phyloP scores from a whole-genome alignment of 345 rosid genomes.

The Fremontodendron californicum region DNA sequence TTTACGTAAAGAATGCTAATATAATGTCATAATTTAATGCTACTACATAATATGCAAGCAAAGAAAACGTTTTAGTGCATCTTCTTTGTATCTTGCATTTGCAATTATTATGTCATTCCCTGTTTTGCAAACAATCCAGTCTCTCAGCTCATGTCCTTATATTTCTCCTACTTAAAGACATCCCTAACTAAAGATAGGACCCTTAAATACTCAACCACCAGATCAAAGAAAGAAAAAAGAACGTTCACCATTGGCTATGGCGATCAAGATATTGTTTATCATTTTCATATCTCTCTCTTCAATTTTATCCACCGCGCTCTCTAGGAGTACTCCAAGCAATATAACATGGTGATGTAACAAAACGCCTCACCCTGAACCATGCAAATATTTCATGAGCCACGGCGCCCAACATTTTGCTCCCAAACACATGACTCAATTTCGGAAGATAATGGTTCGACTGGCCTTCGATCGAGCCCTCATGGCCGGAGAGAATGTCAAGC shows the following conservation, averaged over 20 bases:
- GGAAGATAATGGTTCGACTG: slow-evolving; percentile 41
- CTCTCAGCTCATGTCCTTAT: not conserved
- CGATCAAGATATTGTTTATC: slow-evolving; percentile 18
- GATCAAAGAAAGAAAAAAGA: not conserved
- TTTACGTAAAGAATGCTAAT: slow-evolving; percentile 15
- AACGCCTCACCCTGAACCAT: slow-evolving; percentile 77
- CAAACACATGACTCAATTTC: slow-evolving; percentile 45
- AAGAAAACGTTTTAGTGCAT: slow-evolving; percentile 20
- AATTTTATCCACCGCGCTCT: slow-evolving; percentile 15
- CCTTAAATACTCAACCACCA: slow-evolving; percentile 15
- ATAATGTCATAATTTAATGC: not conserved
- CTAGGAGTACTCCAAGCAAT: slow-evolving; percentile 21
- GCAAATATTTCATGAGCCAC: slow-evolving; percentile 42
- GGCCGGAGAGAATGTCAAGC: slow-evolving; percentile 27
- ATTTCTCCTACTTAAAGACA: slow-evolving; percentile 19
- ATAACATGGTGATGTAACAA: slow-evolving; percentile 64
- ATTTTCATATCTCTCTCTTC: slow-evolving; percentile 26
- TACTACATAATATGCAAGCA: slow-evolving; percentile 20
- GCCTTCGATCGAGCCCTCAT: slow-evolving; percentile 49
- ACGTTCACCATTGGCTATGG: slow-evolving; percentile 10
- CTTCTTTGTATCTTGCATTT: slow-evolving; percentile 24
- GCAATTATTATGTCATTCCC: slow-evolving; percentile 23
- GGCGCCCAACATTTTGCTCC: slow-evolving; percentile 27
- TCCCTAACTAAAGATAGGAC: slow-evolving; percentile 13
- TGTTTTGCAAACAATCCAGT: slow-evolving; percentile 20